Conservation (phyloP, 345 rosid genomes). For the Eucalyptus leucophloia region DNA sequence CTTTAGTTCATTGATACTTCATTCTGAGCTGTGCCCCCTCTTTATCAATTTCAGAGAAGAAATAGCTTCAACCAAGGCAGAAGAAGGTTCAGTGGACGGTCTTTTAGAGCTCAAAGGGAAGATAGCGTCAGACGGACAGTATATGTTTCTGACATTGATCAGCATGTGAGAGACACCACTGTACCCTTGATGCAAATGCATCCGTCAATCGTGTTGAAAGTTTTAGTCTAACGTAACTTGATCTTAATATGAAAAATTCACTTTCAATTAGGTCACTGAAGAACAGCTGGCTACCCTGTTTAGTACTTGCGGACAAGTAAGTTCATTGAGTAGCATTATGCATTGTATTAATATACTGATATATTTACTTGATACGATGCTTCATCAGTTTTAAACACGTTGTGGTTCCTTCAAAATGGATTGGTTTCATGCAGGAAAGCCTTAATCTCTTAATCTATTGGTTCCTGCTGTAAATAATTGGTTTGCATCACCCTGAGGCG, state of each 20-base stretch:
- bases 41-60: conserved; percentile 35
- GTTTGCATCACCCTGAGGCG: background rate
- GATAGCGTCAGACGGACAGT: conserved; percentile 54
- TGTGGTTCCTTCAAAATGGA: background rate
- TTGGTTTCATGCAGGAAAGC: background rate
- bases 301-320: conserved; percentile 72
- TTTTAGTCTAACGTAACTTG: background rate
- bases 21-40: background rate
- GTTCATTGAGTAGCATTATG: background rate
- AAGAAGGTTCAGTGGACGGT: conserved; percentile 49
- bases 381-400: background rate
- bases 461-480: background rate
- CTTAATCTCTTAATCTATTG: background rate
- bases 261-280: conserved; percentile 58
- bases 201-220: background rate
- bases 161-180: conserved; percentile 19
- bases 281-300: conserved; percentile 81
- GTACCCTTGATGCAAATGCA: background rate
- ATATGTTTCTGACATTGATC: conserved; percentile 57
- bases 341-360: background rate
- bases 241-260: background rate
- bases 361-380: background rate
- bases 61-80: conserved; percentile 44
- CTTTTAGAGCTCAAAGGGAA: conserved; percentile 49
- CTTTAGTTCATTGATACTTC: background rate